phyloP scores from a whole-genome alignment of 192 early-diverging fungal genomes.

The Glomus cerebriforme region DNA sequence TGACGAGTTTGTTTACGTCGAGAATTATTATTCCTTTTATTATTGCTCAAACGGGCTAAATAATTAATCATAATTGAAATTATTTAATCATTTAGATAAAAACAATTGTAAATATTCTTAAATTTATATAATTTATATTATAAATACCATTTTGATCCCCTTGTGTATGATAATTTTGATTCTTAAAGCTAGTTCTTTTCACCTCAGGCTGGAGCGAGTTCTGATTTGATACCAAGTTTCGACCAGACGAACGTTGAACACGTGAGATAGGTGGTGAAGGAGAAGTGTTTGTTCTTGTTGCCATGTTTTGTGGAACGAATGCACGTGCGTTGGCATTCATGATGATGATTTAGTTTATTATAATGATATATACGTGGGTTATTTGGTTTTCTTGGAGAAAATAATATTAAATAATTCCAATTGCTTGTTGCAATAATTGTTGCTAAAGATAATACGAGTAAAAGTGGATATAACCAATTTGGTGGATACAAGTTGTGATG shows the following conservation, averaged over 20 bases:
- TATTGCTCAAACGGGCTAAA: constrained; percentile 1
- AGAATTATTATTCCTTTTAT: neutral
- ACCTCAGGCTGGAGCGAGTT: constrained; percentile 19
- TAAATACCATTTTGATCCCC: constrained; percentile 9
- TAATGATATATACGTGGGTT: constrained; percentile 11
- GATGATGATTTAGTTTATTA: neutral
- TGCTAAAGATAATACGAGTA: constrained; percentile 17
- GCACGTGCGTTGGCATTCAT: constrained; percentile 28
- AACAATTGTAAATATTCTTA: neutral
- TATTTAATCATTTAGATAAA: neutral
- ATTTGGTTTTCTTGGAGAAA: constrained; percentile 27
- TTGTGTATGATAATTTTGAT: neutral
- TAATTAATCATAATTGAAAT: neutral
- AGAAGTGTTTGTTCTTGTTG: neutral
- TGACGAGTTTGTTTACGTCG: neutral
- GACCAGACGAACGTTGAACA: neutral
- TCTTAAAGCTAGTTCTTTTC: neutral
- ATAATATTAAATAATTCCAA: constrained; percentile 32
- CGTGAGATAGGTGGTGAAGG: neutral
- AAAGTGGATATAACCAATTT: constrained; percentile 23
- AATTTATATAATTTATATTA: neutral
- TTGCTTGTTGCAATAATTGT: constrained; percentile 30
- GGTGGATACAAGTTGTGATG: constrained; percentile 23
- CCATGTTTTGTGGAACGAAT: constrained; percentile 15
- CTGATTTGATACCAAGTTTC: neutral